These are phyloP conservation scores for Trichomonascus vanleenenianus DNA, from an alignment of 805 yeast species.

Conservation along the genomic window DNA sequence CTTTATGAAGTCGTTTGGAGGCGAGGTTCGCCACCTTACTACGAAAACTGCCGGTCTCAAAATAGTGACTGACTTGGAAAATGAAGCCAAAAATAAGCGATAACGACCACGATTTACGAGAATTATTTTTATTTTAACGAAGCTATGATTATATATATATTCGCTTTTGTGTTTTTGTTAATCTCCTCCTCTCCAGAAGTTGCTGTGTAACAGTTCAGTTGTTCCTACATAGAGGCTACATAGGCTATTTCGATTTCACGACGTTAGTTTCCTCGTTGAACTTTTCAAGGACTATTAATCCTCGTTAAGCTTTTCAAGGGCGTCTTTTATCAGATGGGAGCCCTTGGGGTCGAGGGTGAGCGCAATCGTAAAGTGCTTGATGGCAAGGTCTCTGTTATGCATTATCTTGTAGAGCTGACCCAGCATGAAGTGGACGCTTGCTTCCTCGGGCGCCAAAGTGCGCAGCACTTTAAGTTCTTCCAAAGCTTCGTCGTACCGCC, in stretches of 20 bases:
- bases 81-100: neutral
- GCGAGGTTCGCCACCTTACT: slow-evolving; percentile 15
- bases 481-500: slow-evolving; percentile 63
- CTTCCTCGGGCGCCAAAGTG: slow-evolving; percentile 86
- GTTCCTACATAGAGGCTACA: too few relatives aligned
- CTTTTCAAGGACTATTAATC: neutral
- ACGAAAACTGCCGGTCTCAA: slow-evolving; percentile 20
- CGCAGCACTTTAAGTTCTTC: slow-evolving; percentile 65
- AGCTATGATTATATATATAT: neutral
- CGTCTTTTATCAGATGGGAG: slow-evolving; percentile 74
- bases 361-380: slow-evolving; percentile 81
- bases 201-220: too few relatives aligned
- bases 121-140: neutral
- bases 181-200: too few relatives aligned
- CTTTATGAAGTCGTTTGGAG: neutral
- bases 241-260: too few relatives aligned
- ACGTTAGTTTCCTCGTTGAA: too few relatives aligned
- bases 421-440: slow-evolving; percentile 80
- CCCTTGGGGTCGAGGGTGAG: slow-evolving; percentile 90
- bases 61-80: slow-evolving; percentile 17
- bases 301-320: slow-evolving; percentile 46
- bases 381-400: slow-evolving; percentile 67
- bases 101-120: neutral
- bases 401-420: slow-evolving; percentile 80
- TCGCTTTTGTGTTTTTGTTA: neutral